These are phyloP conservation scores for Mentha longifolia DNA, from an alignment of 257 asterid genomes.

Conservation along the genomic window DNA sequence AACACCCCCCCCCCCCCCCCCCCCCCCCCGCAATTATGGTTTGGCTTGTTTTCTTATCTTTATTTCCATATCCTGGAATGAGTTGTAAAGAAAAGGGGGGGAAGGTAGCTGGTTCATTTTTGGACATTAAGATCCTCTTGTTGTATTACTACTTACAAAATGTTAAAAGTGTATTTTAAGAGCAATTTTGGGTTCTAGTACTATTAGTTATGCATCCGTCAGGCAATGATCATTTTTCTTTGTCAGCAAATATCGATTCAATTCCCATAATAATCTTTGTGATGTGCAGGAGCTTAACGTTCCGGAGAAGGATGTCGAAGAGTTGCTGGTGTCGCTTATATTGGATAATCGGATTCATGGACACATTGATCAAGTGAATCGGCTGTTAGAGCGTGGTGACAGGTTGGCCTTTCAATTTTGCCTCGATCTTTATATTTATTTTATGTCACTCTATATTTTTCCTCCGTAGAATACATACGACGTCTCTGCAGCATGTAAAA, in stretches of 20 bases:
- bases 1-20: not conserved
- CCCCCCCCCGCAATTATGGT: not conserved
- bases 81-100: not conserved
- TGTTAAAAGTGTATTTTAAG: not conserved
- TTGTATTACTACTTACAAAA: not conserved
- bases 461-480: no score
- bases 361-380: constrained; percentile 95
- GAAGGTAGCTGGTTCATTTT: not conserved
- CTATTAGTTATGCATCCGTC: not conserved
- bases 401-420: constrained; percentile 50
- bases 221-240: not conserved
- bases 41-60: not conserved
- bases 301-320: constrained; percentile 95
- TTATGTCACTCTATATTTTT: not conserved
- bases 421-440: constrained; percentile 6
- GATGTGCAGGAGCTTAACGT: constrained; percentile 87
- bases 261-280: constrained; percentile 4
- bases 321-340: constrained; percentile 86
- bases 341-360: constrained; percentile 89
- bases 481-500: not conserved
- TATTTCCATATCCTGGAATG: not conserved
- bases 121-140: not conserved
- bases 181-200: not conserved
- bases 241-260: not conserved
- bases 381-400: constrained; percentile 94